Evolutionary conservation across 2,329 filamentous ascomycete genomes (phyloP), one percentile per base, ranked within the genome.

Genomic region (Colletotrichum sp.): DNA sequence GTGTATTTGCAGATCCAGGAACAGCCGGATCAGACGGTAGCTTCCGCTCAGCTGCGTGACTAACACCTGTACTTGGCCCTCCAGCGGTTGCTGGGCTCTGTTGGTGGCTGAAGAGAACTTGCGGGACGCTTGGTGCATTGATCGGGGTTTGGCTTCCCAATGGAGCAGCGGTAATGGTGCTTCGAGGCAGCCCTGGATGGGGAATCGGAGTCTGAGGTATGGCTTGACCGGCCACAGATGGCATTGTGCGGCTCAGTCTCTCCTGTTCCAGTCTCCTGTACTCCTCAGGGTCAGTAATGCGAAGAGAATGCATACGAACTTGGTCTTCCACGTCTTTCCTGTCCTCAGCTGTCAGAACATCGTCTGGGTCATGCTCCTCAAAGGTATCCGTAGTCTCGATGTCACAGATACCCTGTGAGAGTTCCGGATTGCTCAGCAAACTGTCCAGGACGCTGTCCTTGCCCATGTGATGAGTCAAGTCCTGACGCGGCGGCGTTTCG

Each of bases 381-480:
- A 95, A 95, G 0, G 93, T 93, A 78, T 96, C 93, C 1, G 93
- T 94, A 52, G 93, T 89, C 5, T 91, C 88, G 72, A 96, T 92
- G 3, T 86, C 86, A 15, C 88, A 84, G 64, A 95, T 90, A 10
- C 84, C 83, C 13, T 81, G 75, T 13, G 83, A 80, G 8, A 84
- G 76, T 2, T 81, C 82, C 71, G 80, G 82, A 65, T 85, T 84
- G 6, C 80, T 66, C 8, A 90, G 83, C 5, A 92, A 81, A 10
- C 82, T 84, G 74, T 90, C 88, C 8, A 96, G 84, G 21, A 95
- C 88, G 2, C 55, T 77, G 80, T 98, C 95, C 57, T 92, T 93
- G 7, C 93, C 93, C 2, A 86, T 76, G 75, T 91, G 91, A 12
- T 86, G 83, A 0, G 83, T 81, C 1, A 95, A 81, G 65, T 92